phyloP scores from a whole-genome alignment of 169 alveolate species.

The Babesia caballi region DNA sequence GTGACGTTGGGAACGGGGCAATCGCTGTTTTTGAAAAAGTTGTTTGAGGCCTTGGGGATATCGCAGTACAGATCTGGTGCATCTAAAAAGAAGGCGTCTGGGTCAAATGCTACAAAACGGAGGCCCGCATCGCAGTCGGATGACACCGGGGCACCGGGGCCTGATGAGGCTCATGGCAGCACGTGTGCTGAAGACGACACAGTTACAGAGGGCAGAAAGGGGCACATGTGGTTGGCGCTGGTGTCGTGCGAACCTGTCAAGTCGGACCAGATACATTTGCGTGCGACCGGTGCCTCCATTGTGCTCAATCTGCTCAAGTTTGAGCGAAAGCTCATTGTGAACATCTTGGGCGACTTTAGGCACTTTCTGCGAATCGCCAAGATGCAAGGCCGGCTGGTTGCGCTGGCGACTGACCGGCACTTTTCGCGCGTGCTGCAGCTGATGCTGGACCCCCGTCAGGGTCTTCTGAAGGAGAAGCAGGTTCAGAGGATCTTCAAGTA shows the following conservation, averaged over 20 bases:
- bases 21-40: slow-evolving; percentile 29
- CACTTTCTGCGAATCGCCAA: slow-evolving; percentile 30
- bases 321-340: slow-evolving; percentile 14
- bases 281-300: slow-evolving; percentile 51
- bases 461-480: slow-evolving; percentile 37
- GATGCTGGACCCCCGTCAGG: slow-evolving; percentile 52
- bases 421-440: slow-evolving; percentile 57
- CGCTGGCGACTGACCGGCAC: slow-evolving; percentile 39
- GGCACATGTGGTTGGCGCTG: slow-evolving; percentile 20
- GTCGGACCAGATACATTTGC: slow-evolving; percentile 1
- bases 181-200: background rate
- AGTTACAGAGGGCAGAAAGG: background rate
- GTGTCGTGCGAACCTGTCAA: slow-evolving; percentile 6
- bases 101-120: slow-evolving; percentile 1
- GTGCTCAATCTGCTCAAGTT: slow-evolving; percentile 40
- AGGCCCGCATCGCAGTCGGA: background rate
- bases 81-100: background rate
- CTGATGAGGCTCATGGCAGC: too few species aligned
- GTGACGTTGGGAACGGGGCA: slow-evolving; percentile 46
- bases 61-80: background rate
- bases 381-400: background rate
- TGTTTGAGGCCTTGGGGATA: slow-evolving; percentile 8
- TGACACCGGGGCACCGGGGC: background rate
- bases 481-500: slow-evolving; percentile 10
- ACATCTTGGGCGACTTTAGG: slow-evolving; percentile 21